Evolutionary conservation across 2,329 filamentous ascomycete species (phyloP), one percentile per base, ranked within the genome.

Genomic region (Cladosporium oxysporum): DNA sequence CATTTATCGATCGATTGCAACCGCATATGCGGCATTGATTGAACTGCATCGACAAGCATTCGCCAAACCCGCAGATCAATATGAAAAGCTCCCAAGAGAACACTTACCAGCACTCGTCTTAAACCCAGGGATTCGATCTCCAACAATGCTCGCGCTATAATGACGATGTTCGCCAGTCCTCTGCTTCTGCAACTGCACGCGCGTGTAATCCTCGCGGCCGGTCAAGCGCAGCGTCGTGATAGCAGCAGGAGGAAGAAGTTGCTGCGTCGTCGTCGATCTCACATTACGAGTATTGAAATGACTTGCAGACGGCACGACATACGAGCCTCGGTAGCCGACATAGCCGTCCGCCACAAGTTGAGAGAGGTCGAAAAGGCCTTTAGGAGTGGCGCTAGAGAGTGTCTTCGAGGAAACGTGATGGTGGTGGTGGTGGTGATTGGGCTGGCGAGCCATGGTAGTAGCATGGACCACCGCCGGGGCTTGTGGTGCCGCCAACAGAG

Each of bases 41-140:
- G 33, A 58, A 28, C 3, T 47, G 31, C 31, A 58, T 35, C 31
- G 55, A 58, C 55, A 58, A 58, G 55, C 55, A 58, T 37, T 58
- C 33, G 55, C 55, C 31, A 58, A 58, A 58, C n/a, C 41, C 31
- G 52, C 28, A 31, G 52, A 29, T 55, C n/a, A 55, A 55, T 55
- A 55, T 55, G 11, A 23, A 33, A 33, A 58, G 10, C n/a, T 12
- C 16, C 8, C 29, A 47, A n/a, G 3, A 29, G 50, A 44, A n/a
- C 41, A 73, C 73, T 58, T 72, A 78, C 76, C 73, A 66, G 76
- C 75, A 62, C 73, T 75, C 63, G 76, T 77, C 67, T 72, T 75
- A 68, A 74, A 74, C 28, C 76, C 76, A 50, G 76, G 76, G 55
- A 77, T 72, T 66, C 66, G 74, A 68, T 66, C 73, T 66, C 50